Evolutionary conservation across 169 alveolate genomes (phyloP).

Genomic region (Pseudocohnilembus persalinus): DNA sequence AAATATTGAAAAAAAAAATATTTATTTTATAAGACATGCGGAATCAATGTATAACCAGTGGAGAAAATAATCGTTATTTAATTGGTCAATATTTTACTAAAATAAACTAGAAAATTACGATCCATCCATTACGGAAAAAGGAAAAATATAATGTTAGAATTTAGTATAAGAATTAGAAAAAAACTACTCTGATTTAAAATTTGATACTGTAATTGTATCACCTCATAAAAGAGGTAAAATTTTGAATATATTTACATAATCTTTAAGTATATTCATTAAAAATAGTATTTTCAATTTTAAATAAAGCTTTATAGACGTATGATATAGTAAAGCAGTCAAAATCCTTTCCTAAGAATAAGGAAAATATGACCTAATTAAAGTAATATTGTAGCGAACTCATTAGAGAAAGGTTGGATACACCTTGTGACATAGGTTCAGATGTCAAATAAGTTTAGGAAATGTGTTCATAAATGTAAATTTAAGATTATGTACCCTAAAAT

Average conservation of each 20-base stretch:
- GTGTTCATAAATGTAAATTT: neutral
- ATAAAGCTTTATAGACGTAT: neutral
- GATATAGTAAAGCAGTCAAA: neutral
- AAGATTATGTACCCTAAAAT: no score
- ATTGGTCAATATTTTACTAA: neutral
- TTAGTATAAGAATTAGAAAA: neutral
- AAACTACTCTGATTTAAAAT: no score
- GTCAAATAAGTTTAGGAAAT: neutral
- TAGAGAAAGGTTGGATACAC: neutral
- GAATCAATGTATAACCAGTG: neutral
- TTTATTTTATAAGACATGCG: neutral
- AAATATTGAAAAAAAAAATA: neutral
- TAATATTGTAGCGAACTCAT: neutral
- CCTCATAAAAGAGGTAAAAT: neutral
- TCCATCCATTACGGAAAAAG: neutral
- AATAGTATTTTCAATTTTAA: no score
- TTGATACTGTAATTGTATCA: neutral
- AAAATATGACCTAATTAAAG: no score
- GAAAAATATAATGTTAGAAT: neutral
- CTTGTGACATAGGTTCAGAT: neutral
- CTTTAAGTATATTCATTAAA: neutral
- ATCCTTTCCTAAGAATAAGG: no score
- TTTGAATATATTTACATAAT: no score
- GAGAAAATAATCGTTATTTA: neutral
- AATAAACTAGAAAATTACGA: neutral